Evolutionary conservation across 176 grass and related monocot genomes (phyloP), one percentile per base, ranked within the genome.

Genomic region (Zea luxurians): DNA sequence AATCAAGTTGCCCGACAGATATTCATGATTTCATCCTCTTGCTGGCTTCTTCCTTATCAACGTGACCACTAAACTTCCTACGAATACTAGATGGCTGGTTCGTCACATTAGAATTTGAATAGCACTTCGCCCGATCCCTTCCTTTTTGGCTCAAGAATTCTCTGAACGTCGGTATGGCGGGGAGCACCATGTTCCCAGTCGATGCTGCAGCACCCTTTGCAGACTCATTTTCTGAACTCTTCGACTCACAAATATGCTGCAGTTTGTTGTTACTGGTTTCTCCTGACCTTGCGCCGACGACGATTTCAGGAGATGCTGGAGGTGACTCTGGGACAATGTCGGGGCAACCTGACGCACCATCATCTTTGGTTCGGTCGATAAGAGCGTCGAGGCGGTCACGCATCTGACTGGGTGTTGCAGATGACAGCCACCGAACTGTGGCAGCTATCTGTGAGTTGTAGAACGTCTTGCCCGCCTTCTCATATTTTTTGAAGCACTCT

Each of bases 371-470:
- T 73, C 27, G 44, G 4, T 60, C 15, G 2, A 48, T 77, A 16
- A 84, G 70, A 21, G 71, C 5, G 4, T 66, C 6, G 5, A 97
- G 78, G 42, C 87, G 87, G 40, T 87, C 91, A 10, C 81, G 74
- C 64, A 97, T 92, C 82, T 97, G 89, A 37, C 92, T 73, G 48
- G 66, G 80, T 57, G 70, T 88, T 27, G 89, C 88, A 42, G 91
- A 92, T 2, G 85, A 86, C 15, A 94, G 17, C 95, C 95, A 97
- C 54, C 91, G 84, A 36, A 94, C 66, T 15, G 91, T 97, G n/a
- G 95, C 95, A 1, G 91, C 91, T 59, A 94, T 76, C 83, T 97
- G 95, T 17, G 95, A 97, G 81, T 85, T 97, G 47, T 97, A 97
- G 55, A 97, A 97, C 17, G 87, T 88, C 83, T 85, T 97, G 5